phyloP scores from a whole-genome alignment of 2,329 filamentous ascomycete species.

The Aspergillus sp. region DNA sequence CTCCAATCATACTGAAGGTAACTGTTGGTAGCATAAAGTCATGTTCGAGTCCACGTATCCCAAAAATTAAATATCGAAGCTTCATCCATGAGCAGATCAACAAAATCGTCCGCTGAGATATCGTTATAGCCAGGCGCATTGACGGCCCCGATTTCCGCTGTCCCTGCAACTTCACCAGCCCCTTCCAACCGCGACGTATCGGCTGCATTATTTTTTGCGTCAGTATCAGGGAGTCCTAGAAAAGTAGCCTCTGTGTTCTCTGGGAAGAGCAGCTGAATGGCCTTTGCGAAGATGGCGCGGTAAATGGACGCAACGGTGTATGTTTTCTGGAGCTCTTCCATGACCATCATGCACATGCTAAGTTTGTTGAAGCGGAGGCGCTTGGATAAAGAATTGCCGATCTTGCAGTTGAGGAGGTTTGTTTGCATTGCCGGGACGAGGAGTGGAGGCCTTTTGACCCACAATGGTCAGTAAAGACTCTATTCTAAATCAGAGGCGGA shows the following conservation, averaged over 20 bases:
- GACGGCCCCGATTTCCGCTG: neutral
- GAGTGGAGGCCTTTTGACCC: conserved; percentile 24
- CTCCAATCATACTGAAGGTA: too few relatives aligned
- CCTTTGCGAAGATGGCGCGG: conserved; percentile 29
- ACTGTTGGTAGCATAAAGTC: too few relatives aligned
- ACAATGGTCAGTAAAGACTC: too few relatives aligned
- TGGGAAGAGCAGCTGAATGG: conserved; percentile 27
- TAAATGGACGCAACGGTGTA: conserved; percentile 33
- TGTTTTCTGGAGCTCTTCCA: conserved; percentile 35
- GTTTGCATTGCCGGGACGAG: conserved; percentile 38
- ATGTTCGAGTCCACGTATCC: conserved; percentile 19
- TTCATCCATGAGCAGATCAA: conserved; percentile 27
- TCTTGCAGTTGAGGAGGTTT: conserved; percentile 33
- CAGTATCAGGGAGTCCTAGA: too few relatives aligned
- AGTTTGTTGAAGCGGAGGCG: conserved; percentile 35
- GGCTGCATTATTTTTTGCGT: too few relatives aligned
- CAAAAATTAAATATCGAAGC: conserved; percentile 28
- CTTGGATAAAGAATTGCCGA: conserved; percentile 23
- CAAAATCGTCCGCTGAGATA: conserved; percentile 10
- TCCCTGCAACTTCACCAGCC: neutral
- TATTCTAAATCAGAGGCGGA: too few relatives aligned
- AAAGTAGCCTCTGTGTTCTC: conserved; percentile 1
- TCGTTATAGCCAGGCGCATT: neutral
- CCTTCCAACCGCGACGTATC: too few relatives aligned
- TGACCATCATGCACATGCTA: conserved; percentile 34